Base-by-base conservation (phyloP, 2,329 filamentous ascomycete species). In the Fusarium hostae region DNA sequence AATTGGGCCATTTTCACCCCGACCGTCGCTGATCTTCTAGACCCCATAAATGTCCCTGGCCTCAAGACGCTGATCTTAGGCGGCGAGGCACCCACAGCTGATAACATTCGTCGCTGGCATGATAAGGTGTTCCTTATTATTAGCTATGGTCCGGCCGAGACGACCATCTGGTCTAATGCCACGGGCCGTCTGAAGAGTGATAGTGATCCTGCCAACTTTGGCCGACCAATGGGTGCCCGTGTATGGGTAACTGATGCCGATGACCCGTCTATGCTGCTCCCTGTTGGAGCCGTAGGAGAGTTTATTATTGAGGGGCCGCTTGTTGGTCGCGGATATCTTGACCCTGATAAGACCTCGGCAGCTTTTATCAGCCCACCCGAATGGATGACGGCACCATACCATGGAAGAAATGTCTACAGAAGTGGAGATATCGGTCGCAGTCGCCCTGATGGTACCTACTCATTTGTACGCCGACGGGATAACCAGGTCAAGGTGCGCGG, bases 401-500 rank as follows among this genome's bases (percentile, higher is more conserved):
- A 20, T 34, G 51, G 37, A 32, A 55, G 34, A 18, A 11, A 4
- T 15, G 8, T 39, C 32, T 52, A 52, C 48, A 26, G 48, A 39
- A 52, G 48, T 52, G 48, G 48, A 13, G 48, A 39, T 28, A 52
- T 52, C 9, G 48, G 4, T 37, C 48, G 48, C 22, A n/a, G 34
- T 22, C 48, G 22, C 34, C 48, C 48, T 52, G 48, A 52, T 39
- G 48, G 34, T 39, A 28, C 34, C 34, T 52, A 37, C 24, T 47
- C 57, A 6, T 76, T 66, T 57, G 55, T 77, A 20, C 71, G 78
- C 35, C 69, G 77, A 3, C 70, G 71, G 18, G 78, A 79, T 50
- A 52, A 58, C 6, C 76, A 80, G 50, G 70, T 78, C 28, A 80
- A 80, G 64, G 62, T 79, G 26, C 70, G 69, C 13, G 76, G 77